A percentile compares a stretch with the other conserved stretches of the same genome.
Evolutionary conservation across 2,329 filamentous ascomycete genomes (phyloP).

Genomic region (Nothopassalora personata): DNA sequence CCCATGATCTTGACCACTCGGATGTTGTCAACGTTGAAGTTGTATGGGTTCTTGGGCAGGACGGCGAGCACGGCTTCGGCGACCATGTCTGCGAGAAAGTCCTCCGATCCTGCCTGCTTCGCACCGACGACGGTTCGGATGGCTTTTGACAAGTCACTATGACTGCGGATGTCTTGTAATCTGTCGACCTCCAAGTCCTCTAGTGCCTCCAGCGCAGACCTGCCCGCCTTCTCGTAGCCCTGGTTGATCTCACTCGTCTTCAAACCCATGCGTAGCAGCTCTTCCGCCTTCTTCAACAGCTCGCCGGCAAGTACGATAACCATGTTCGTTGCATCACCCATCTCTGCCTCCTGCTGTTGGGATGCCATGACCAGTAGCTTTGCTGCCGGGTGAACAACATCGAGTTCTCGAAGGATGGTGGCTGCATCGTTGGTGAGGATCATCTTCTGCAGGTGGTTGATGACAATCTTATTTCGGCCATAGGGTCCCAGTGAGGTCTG

Average conservation of each 20-base stretch:
- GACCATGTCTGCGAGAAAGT: conserved; percentile 78
- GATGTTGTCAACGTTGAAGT: conserved; percentile 99
- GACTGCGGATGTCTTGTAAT: conserved; percentile 74
- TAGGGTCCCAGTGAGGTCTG: conserved; percentile 96
- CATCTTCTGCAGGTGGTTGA: conserved; percentile 99
- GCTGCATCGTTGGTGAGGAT: conserved; percentile 96
- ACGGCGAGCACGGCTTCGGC: conserved; percentile 80
- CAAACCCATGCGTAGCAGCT: conserved; percentile 89
- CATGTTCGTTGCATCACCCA: conserved; percentile 97
- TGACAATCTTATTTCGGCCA: conserved; percentile 98
- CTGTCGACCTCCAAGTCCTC: conserved; percentile 83
- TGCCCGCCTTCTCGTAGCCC: conserved; percentile 92
- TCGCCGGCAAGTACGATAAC: conserved; percentile 95
- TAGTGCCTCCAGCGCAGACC: conserved; percentile 75
- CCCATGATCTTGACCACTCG: conserved; percentile 99
- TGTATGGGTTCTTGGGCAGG: conserved; percentile 86
- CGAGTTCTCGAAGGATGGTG: conserved; percentile 93
- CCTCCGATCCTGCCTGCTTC: conserved; percentile 93
- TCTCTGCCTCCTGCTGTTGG: conserved; percentile 98
- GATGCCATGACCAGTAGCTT: conserved; percentile 98
- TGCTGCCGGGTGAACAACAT: conserved; percentile 95
- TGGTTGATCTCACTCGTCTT: conserved; percentile 97
- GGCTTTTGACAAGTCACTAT: conserved; percentile 85
- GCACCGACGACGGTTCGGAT: conserved; percentile 91
- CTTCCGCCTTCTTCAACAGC: conserved; percentile 93